Percentiles rank a stretch among this genome's conserved stretches.
phyloP scores from a whole-genome alignment of 2,329 filamentous ascomycete species.

The Fusarium lateritium region DNA sequence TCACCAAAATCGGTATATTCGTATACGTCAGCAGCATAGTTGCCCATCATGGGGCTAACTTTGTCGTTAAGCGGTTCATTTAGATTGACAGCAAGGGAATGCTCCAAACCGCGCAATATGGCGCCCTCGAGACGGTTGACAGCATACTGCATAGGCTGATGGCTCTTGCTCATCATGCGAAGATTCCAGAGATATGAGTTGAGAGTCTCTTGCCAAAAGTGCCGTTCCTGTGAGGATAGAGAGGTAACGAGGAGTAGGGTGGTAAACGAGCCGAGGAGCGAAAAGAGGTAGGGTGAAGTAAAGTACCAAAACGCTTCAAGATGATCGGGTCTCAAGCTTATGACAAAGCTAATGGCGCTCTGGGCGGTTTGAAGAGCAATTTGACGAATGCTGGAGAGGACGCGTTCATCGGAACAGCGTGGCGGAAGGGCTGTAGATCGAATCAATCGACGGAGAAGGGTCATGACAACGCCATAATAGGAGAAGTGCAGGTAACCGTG shows the following conservation, averaged over 20 bases:
- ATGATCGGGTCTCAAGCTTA: conserved; percentile 54
- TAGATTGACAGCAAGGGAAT: conserved; percentile 54
- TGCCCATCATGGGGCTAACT: conserved; percentile 49
- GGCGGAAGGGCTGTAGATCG: conserved; percentile 52
- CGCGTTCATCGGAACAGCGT: conserved; percentile 49
- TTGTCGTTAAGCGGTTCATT: conserved; percentile 52
- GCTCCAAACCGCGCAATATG: conserved; percentile 56
- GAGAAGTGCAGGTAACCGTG: conserved; percentile 61
- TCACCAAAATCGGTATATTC: conserved; percentile 55
- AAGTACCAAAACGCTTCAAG: conserved; percentile 60
- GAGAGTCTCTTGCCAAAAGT: conserved; percentile 54
- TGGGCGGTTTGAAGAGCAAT: conserved; percentile 52
- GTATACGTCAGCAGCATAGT: conserved; percentile 48
- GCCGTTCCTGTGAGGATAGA: conserved; percentile 50
- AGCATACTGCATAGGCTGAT: conserved; percentile 56
- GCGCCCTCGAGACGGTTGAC: conserved; percentile 56
- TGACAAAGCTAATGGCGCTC: conserved; percentile 55
- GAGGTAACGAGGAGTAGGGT: conserved; percentile 56
- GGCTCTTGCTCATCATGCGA: conserved; percentile 55
- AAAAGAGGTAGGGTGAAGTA: conserved; percentile 57
- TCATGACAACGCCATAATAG: conserved; percentile 63
- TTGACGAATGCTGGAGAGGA: conserved; percentile 52
- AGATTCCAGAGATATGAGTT: conserved; percentile 55
- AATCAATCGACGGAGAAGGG: conserved; percentile 62
- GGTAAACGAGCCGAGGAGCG: conserved; percentile 57